Conservation (phyloP, 2,329 filamentous ascomycete genomes). For the Corniculantispora saksenae region DNA sequence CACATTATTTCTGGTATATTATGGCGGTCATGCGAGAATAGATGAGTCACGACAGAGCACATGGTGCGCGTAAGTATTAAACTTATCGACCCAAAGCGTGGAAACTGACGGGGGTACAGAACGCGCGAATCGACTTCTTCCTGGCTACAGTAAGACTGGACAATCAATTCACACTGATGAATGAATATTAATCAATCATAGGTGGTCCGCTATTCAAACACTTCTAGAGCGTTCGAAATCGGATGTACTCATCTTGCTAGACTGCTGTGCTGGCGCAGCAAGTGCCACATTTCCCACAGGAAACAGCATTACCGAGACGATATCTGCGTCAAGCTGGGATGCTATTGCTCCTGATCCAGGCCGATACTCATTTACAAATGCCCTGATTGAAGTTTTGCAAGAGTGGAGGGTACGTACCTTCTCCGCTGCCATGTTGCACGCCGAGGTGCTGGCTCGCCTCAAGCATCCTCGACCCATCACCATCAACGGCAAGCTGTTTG, state of each 20-base stretch:
- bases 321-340: slow-evolving; percentile 63
- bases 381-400: slow-evolving; percentile 59
- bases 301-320: slow-evolving; percentile 61
- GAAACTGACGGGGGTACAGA: slow-evolving; percentile 31
- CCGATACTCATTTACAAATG: slow-evolving; percentile 60
- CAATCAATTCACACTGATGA: background rate
- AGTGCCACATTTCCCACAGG: slow-evolving; percentile 61
- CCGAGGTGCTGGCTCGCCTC: slow-evolving; percentile 59
- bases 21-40: slow-evolving; percentile 61
- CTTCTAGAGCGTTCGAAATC: slow-evolving; percentile 58
- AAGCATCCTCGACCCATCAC: slow-evolving; percentile 60
- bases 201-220: slow-evolving; percentile 63
- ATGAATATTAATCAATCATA: slow-evolving; percentile 25
- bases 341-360: slow-evolving; percentile 61
- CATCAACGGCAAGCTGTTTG: slow-evolving; percentile 58
- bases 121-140: slow-evolving; percentile 54
- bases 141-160: slow-evolving; percentile 50
- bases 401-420: slow-evolving; percentile 57
- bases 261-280: slow-evolving; percentile 61
- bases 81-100: no score
- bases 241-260: slow-evolving; percentile 58
- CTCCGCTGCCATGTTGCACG: slow-evolving; percentile 62
- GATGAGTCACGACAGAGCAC: slow-evolving; percentile 61
- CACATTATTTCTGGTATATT: slow-evolving; percentile 60
- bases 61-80: slow-evolving; percentile 55